Conservation (phyloP, 2,329 filamentous ascomycete genomes). For the Hypomyces rosellus region DNA sequence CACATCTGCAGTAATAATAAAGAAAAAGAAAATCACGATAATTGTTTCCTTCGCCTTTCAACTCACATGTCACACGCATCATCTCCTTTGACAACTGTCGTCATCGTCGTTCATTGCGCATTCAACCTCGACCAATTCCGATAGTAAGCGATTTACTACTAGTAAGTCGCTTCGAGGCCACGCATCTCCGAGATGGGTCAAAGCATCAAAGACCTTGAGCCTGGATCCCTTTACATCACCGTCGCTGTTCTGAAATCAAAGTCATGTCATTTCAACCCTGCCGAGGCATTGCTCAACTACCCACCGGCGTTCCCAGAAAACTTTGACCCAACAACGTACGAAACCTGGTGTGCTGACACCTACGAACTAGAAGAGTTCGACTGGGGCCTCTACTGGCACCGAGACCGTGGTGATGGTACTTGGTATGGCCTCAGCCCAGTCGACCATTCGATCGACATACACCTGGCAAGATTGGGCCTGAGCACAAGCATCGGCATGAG, state of each 20-base stretch:
- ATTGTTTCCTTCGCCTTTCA: no score
- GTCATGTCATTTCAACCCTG: conserved; percentile 5
- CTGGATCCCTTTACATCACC: conserved; percentile 21
- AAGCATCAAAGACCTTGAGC: conserved; percentile 15
- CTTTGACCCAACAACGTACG: conserved; percentile 15
- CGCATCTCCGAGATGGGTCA: conserved; percentile 13
- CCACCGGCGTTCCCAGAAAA: conserved; percentile 4
- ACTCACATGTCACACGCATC: no score
- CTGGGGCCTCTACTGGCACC: conserved; percentile 33
- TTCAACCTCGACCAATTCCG: no score
- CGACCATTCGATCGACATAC: conserved; percentile 8
- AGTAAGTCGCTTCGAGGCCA: background rate
- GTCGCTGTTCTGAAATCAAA: conserved; percentile 15
- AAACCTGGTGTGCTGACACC: conserved; percentile 15
- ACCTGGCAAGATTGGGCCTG: conserved; percentile 2
- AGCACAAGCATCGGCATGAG: background rate
- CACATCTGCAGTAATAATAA: no score
- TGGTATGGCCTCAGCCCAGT: conserved; percentile 20
- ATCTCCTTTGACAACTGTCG: no score
- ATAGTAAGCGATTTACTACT: no score
- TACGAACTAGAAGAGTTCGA: conserved; percentile 24
- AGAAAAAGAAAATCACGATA: no score
- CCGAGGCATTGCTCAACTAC: background rate
- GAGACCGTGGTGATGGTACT: conserved; percentile 19
- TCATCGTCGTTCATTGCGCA: no score